phyloP scores from a whole-genome alignment of 495 filamentous ascomycete genomes.

The Rhypophila decipiens region DNA sequence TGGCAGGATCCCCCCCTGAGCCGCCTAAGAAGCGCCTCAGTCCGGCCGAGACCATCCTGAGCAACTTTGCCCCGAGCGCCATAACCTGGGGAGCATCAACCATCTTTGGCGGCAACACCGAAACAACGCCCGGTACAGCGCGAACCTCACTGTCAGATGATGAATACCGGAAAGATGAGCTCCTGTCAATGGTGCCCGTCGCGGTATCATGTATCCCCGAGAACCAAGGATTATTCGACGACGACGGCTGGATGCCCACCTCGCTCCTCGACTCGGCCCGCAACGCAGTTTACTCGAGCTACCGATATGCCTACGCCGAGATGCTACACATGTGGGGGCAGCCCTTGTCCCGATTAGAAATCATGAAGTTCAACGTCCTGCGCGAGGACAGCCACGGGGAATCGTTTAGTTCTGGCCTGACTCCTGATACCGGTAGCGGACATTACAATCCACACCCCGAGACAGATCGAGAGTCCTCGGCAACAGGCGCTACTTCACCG shows the following conservation, averaged over 20 bases:
- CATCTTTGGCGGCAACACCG: constrained; percentile 44
- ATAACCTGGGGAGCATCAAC: constrained; percentile 63
- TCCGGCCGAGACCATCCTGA: constrained; percentile 60
- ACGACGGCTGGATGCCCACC: constrained; percentile 61
- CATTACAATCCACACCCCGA: constrained; percentile 26
- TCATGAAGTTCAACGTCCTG: constrained; percentile 74
- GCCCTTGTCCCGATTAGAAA: constrained; percentile 65
- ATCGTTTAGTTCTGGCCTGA: constrained; percentile 17
- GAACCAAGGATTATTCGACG: constrained; percentile 72
- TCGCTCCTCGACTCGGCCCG: constrained; percentile 64
- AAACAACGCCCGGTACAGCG: constrained; percentile 33
- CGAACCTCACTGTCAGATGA: constrained; percentile 44
- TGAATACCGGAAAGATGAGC: constrained; percentile 33
- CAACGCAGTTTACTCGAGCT: constrained; percentile 55
- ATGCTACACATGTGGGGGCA: constrained; percentile 79
- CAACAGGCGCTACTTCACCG: constrained; percentile 31
- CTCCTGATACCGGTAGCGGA: constrained; percentile 19
- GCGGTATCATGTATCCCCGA: constrained; percentile 60
- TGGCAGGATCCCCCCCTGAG: constrained; percentile 68
- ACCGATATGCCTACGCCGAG: constrained; percentile 75
- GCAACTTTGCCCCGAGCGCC: constrained; percentile 50
- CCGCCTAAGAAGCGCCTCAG: constrained; percentile 56
- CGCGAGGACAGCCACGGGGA: constrained; percentile 32
- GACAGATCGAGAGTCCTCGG: constrained; percentile 15
- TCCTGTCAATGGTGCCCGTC: constrained; percentile 34